Conservation (phyloP, 345 rosid species). For the Salix viminalis region DNA sequence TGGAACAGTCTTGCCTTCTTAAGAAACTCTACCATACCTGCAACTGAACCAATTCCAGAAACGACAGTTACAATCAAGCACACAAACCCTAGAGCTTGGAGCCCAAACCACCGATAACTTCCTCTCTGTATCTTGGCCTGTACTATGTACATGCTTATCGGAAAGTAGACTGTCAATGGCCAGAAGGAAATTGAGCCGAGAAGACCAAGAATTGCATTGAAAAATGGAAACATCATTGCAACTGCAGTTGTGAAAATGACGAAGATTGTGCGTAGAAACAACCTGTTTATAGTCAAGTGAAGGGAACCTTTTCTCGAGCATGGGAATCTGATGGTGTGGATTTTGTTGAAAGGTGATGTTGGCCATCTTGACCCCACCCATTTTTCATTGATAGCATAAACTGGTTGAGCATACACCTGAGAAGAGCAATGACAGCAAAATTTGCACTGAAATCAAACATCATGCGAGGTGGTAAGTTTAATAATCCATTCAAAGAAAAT, state of each 20-base stretch:
- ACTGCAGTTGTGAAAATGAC: constrained; percentile 23
- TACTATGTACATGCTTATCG: constrained; percentile 10
- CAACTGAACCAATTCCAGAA: constrained; percentile 17
- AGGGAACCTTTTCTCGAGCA: neutral
- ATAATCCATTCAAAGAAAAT: no score
- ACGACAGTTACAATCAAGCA: constrained; percentile 10
- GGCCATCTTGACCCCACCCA: constrained; percentile 17
- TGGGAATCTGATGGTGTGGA: constrained; percentile 9
- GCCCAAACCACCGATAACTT: neutral
- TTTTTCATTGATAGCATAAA: constrained; percentile 22
- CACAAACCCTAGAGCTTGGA: constrained; percentile 1
- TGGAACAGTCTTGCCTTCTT: constrained; percentile 17
- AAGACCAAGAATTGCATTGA: constrained; percentile 20
- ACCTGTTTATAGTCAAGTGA: neutral
- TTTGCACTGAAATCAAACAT: neutral
- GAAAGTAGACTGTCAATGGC: constrained; percentile 18
- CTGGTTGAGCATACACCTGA: constrained; percentile 32
- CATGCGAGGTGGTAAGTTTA: neutral
- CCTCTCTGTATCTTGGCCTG: constrained; percentile 15
- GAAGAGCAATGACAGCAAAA: neutral
- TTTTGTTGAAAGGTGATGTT: constrained; percentile 12
- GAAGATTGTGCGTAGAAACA: constrained; percentile 14
- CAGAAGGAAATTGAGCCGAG: constrained; percentile 17
- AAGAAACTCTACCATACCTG: constrained; percentile 14
- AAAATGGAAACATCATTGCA: constrained; percentile 31